Percentiles rank a stretch among this genome's conserved stretches.
Conservation (phyloP, 179 eudicot genomes). For the Silene vulgaris region DNA sequence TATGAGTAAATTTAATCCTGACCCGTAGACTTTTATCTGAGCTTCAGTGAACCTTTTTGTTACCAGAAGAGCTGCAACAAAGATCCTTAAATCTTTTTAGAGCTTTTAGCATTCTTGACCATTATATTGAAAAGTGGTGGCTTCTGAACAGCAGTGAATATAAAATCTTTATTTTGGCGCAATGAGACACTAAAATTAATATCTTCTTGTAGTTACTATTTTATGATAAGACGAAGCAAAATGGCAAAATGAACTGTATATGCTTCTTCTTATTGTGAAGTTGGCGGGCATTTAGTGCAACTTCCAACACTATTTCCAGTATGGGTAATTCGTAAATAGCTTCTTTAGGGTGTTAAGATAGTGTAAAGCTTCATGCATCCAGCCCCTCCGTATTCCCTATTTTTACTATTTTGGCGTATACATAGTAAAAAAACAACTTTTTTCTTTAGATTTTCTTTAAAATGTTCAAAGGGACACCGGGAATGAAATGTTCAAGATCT, state of each 20-base stretch:
- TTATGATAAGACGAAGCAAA: no score
- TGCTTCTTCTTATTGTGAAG: no score
- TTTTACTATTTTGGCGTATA: neutral
- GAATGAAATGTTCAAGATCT: neutral
- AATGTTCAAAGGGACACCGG: neutral
- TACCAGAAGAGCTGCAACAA: neutral
- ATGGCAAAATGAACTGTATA: no score
- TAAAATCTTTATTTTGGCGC: neutral
- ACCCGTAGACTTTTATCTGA: neutral
- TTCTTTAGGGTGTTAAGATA: no score
- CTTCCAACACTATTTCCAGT: no score
- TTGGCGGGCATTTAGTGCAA: no score
- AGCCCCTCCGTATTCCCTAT: neutral
- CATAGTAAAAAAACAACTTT: neutral
- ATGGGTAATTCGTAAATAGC: no score
- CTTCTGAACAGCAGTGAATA: neutral
- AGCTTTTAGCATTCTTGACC: neutral
- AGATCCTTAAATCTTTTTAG: neutral
- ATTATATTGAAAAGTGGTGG: constrained; percentile 1
- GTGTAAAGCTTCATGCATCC: neutral
- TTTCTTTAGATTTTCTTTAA: neutral
- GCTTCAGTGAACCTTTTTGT: neutral
- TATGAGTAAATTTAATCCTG: no score
- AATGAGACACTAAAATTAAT: neutral
- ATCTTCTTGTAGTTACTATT: neutral